phyloP scores from a whole-genome alignment of 768 basidiomycete species.

The Sporobolomyces phaffii region DNA sequence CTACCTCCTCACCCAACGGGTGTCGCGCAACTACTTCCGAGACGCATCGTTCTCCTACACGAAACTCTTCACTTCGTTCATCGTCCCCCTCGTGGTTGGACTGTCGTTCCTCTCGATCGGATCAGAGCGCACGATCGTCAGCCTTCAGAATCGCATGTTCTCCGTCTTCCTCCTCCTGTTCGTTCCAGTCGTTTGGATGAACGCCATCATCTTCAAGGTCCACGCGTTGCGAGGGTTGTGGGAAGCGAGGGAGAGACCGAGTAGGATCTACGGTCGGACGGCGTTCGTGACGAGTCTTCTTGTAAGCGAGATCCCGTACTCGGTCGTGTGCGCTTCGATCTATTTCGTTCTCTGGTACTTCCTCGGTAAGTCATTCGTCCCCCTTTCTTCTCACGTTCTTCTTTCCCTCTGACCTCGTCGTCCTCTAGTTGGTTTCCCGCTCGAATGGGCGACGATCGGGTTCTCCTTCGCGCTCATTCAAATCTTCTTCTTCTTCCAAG shows the following conservation, averaged over 20 bases:
- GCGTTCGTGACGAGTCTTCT: slow-evolving; percentile 38
- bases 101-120: slow-evolving; percentile 43
- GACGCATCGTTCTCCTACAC: slow-evolving; percentile 49
- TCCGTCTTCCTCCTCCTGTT: slow-evolving; percentile 43
- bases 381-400: slow-evolving; percentile 49
- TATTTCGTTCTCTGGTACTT: slow-evolving; percentile 61
- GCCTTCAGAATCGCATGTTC: slow-evolving; percentile 27
- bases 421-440: slow-evolving; percentile 45
- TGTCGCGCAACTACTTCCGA: slow-evolving; percentile 48
- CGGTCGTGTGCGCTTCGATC: slow-evolving; percentile 48
- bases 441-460: slow-evolving; percentile 20
- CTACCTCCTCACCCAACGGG: slow-evolving; percentile 41
- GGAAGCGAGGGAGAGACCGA: slow-evolving; percentile 62
- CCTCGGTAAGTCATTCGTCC: slow-evolving; percentile 46
- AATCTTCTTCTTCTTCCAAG: slow-evolving; percentile 46
- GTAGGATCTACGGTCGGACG: slow-evolving; percentile 60
- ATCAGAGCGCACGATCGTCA: slow-evolving; percentile 3
- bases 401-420: neutral
- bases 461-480: slow-evolving; percentile 42
- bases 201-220: slow-evolving; percentile 58
- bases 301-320: slow-evolving; percentile 36
- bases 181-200: slow-evolving; percentile 52
- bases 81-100: slow-evolving; percentile 40
- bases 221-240: slow-evolving; percentile 58
- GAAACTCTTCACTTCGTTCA: slow-evolving; percentile 45